Percentiles rank a stretch among this genome's conserved stretches.
phyloP scores from a whole-genome alignment of 495 filamentous ascomycete species.

The Wilcoxina mikolae region DNA sequence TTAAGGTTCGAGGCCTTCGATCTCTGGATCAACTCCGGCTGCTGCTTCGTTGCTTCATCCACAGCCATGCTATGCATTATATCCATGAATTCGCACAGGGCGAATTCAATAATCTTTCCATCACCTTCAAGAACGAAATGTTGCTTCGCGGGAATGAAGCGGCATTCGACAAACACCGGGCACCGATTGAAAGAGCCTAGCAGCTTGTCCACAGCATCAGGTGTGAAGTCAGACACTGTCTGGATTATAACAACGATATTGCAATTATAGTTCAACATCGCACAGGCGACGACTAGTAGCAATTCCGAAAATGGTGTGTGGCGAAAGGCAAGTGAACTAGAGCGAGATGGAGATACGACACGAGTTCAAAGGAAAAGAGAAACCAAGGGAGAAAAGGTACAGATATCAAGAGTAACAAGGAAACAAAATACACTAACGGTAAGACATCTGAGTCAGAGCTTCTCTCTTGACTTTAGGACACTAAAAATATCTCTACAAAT shows the following conservation, averaged over 20 bases:
- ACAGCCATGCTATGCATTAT: background rate
- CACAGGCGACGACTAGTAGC: too few species aligned
- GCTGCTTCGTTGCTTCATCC: background rate
- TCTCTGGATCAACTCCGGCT: background rate
- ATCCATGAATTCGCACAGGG: conserved; percentile 1
- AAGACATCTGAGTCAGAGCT: too few species aligned
- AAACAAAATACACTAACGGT: too few species aligned
- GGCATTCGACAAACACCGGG: background rate
- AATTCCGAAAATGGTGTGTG: too few species aligned
- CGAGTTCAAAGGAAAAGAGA: too few species aligned
- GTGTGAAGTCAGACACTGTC: conserved; percentile 6
- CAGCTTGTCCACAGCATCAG: conserved; percentile 3
- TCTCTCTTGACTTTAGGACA: too few species aligned
- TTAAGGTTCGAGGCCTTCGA: background rate
- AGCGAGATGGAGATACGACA: too few species aligned
- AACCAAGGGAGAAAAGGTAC: too few species aligned
- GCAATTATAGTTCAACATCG: too few species aligned
- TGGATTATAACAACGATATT: background rate
- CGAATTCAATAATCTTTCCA: background rate
- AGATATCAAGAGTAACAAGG: too few species aligned
- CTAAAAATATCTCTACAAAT: too few species aligned
- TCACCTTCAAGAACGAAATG: conserved; percentile 3
- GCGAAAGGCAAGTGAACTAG: too few species aligned
- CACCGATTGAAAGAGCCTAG: background rate
- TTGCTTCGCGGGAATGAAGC: background rate